Conservation (phyloP, 2,329 filamentous ascomycete species). For the Gaeumannomyces sp. region DNA sequence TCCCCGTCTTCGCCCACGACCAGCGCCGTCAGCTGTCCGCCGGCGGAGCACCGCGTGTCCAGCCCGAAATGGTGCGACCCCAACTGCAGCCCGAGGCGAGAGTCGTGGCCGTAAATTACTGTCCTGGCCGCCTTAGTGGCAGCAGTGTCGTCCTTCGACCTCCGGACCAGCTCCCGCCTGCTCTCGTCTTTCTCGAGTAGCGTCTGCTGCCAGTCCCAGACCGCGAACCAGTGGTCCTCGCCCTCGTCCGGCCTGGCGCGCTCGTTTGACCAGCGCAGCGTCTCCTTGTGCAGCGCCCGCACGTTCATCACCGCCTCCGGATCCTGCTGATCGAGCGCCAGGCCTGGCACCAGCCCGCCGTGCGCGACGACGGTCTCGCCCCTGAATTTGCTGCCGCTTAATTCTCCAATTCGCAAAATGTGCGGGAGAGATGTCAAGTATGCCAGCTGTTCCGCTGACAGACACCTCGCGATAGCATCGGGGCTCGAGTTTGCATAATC, state of each 20-base stretch:
- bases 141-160: slow-evolving; percentile 18
- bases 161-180: no score
- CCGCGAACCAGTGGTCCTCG: slow-evolving; percentile 62
- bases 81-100: slow-evolving; percentile 60
- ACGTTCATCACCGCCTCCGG: slow-evolving; percentile 87
- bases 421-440: no score
- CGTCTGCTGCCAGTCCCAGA: slow-evolving; percentile 48
- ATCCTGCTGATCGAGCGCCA: slow-evolving; percentile 64
- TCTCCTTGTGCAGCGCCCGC: slow-evolving; percentile 54
- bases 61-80: slow-evolving; percentile 54
- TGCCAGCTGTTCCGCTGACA: no score
- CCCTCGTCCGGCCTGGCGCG: slow-evolving; percentile 25
- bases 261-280: slow-evolving; percentile 15
- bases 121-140: slow-evolving; percentile 42
- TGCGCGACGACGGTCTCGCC: slow-evolving; percentile 65
- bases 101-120: slow-evolving; percentile 85
- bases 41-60: slow-evolving; percentile 76
- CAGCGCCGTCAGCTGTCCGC: slow-evolving; percentile 68
- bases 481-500: no score
- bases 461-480: no score
- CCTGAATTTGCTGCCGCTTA: no score
- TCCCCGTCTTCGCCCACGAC: slow-evolving; percentile 42
- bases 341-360: slow-evolving; percentile 73
- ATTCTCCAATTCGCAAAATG: no score
- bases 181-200: no score